Conservation (phyloP, 371 early-diverging fungal species). For the Gilbertella persicaria region DNA sequence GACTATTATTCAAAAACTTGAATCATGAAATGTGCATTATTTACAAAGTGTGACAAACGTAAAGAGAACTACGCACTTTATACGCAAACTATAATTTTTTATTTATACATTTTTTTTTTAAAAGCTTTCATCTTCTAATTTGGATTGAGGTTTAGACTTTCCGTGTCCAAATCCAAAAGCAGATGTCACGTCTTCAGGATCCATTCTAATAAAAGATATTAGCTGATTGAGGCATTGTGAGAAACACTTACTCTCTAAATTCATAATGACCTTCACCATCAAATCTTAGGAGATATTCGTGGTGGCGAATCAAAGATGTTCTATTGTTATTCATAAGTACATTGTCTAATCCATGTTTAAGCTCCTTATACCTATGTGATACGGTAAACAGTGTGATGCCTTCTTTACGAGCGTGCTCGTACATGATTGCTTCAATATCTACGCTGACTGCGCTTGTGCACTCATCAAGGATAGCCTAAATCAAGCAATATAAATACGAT, state of each 20-base stretch:
- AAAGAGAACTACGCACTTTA: not conserved
- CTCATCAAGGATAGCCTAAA: slow-evolving; percentile 81
- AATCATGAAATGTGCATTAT: too few species aligned
- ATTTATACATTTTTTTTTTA: not conserved
- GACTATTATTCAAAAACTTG: too few species aligned
- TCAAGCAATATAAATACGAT: not conserved
- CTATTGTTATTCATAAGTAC: slow-evolving; percentile 20
- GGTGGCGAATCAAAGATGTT: slow-evolving; percentile 66
- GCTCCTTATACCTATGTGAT: slow-evolving; percentile 80
- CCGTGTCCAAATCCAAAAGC: slow-evolving; percentile 64
- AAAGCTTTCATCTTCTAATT: slow-evolving; percentile 25
- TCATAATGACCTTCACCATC: slow-evolving; percentile 85
- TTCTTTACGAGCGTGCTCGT: slow-evolving; percentile 74
- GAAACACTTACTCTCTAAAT: slow-evolving; percentile 53
- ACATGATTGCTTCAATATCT: slow-evolving; percentile 85
- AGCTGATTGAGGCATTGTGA: not conserved
- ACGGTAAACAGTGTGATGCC: slow-evolving; percentile 88
- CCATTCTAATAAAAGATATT: slow-evolving; percentile 35
- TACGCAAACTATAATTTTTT: not conserved
- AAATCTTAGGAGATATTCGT: slow-evolving; percentile 78
- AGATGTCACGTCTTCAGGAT: slow-evolving; percentile 53
- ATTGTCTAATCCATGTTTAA: too few species aligned
- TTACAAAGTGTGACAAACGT: not conserved
- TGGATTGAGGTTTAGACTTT: slow-evolving; percentile 44
- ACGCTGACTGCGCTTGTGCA: slow-evolving; percentile 87